Evolutionary conservation across 768 basidiomycete genomes (phyloP).

Genomic region (Trametes cingulata): DNA sequence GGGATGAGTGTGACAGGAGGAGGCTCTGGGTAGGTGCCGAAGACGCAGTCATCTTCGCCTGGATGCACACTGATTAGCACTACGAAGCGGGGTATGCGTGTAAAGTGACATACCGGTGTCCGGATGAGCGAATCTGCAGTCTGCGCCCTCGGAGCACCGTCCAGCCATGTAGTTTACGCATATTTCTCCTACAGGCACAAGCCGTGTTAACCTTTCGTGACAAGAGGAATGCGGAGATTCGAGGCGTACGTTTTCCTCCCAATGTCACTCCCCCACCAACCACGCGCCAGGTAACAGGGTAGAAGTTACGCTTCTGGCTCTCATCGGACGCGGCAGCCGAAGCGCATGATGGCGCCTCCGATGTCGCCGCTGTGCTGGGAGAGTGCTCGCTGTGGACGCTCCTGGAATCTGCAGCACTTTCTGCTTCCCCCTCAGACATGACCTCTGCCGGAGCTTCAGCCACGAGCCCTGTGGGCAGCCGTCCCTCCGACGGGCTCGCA

Average conservation of each 20-base stretch:
- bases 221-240: background rate
- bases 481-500: background rate
- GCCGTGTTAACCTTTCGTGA: background rate
- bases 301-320: conserved; percentile 48
- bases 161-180: conserved; percentile 31
- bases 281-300: conserved; percentile 73
- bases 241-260: conserved; percentile 38
- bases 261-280: conserved; percentile 79
- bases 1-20: conserved; percentile 5
- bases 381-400: conserved; percentile 1
- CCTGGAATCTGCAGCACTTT: conserved; percentile 18
- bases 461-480: conserved; percentile 5
- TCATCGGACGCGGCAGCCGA: conserved; percentile 30
- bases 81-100: no score
- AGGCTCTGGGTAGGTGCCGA: conserved; percentile 5
- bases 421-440: conserved; percentile 10
- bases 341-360: background rate
- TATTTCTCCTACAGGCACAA: conserved; percentile 23
- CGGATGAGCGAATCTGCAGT: conserved; percentile 32
- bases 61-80: no score
- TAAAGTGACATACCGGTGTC: conserved; percentile 15
- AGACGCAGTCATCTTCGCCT: conserved; percentile 6
- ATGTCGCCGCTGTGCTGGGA: conserved; percentile 2
- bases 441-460: background rate
- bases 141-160: conserved; percentile 27